Evolutionary conservation across 129 eudicot genomes (phyloP), one percentile per base, ranked within the genome.

Genomic region (Lonicera japonica): DNA sequence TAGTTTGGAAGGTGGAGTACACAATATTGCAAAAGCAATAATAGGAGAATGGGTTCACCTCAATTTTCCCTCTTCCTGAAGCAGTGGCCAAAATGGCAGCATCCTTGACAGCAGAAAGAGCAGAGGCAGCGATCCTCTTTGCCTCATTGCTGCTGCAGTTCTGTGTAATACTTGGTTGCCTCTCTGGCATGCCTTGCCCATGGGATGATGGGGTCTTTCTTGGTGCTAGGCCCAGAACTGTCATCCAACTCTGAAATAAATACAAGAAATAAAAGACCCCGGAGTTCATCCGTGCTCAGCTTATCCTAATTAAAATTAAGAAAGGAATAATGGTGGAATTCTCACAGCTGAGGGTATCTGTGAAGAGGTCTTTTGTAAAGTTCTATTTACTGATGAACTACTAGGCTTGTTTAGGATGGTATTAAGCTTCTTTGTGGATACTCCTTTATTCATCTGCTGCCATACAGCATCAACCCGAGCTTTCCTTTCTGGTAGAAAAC

Each of bases 391-490:
- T 40, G 54, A 54, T 60, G 96, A 53, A 45, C 68, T 72, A 45
- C 68, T 72, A 61, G 68, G 65, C 69, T 71, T 84, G 69, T 74
- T 70, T 56, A 80, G 54, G 63, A 85, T 74, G 20, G 91, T 85
- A 58, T 92, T 82, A 13, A 92, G 86, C 70, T 85, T 76, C 73
- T 72, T 77, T 19, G 64, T 41, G 8, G 99, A 85, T 29, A 92
- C 91, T 68, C 99, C 99, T 78, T 88, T 92, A 29, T 80, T 85
- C 99, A 92, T 92, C 67, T 82, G 95, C 75, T 87, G 81, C 99
- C 99, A 92, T 12, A 92, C 79, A 57, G 89, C 96, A 75, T 88
- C 88, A 20, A 82, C 91, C 54, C 88, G 81, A 61, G 85, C 85
- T 74, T 85, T 80, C 64, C 79, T 78, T 13, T 88, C 96, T 92